Base-by-base conservation (phyloP, 1,284 basidiomycete species). In the Pascua guehoae region DNA sequence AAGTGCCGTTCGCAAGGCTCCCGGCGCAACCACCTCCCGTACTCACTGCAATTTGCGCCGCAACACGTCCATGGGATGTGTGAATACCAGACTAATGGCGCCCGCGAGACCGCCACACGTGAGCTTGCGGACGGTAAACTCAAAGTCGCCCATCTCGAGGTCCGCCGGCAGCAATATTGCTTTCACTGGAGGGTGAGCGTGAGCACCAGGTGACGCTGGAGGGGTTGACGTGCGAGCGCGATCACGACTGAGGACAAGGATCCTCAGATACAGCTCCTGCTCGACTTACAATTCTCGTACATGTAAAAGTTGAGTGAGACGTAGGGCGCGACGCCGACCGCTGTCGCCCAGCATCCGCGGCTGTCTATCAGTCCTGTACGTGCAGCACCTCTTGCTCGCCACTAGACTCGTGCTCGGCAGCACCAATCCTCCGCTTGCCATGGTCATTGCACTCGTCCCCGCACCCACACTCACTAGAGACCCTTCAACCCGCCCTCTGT, bases 41-140 rank as follows among this genome's bases (percentile, higher is more conserved):
- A 55, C 32, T 55, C 95, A 90, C 75, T 98, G 95, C 88, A 98
- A 93, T 78, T 96, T 92, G 50, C 95, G 82, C 44, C 95, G 82
- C 53, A 98, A 77, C 1, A 98, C 91, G 73, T 98, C 95, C 68
- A 97, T 89, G 0, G 95, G 95, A 72, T 96, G 97, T 8, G 95
- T 98, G 66, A 97, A 78, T 40, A 92, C 91, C 74, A 98, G 91
- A 37, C 89, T 91, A 66, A 96, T 88, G 17, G 86, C 77, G 2
- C 82, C 82, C 0, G 81, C 81, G 7, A 80, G 58, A 0, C 78
- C 81, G 12, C 82, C 82, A 56, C 81, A 81, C 0, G 61, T 63
- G n/a, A 83, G 72, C 65, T 72, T 75, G 24, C 69, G 67, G 2
- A 58, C 41, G 10, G 68, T 68, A n/a, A 71, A 62, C 40, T 71